phyloP scores from a whole-genome alignment of 768 basidiomycete genomes.

The Paxillus involutus region DNA sequence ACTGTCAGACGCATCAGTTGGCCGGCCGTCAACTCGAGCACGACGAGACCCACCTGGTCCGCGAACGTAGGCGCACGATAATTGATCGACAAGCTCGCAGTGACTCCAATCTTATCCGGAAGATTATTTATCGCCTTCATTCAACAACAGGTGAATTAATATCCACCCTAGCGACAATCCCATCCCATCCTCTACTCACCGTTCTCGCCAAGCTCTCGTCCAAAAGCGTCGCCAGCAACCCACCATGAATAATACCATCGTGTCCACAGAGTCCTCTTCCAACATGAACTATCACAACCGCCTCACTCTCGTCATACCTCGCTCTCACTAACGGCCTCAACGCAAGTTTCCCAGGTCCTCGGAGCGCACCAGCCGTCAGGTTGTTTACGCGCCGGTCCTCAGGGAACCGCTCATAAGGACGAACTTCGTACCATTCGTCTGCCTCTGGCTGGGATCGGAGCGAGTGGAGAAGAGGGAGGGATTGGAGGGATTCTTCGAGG shows the following conservation, averaged over 20 bases:
- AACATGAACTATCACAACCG: conserved; percentile 71
- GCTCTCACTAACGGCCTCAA: conserved; percentile 75
- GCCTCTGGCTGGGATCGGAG: conserved; percentile 51
- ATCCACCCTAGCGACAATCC: too few species aligned
- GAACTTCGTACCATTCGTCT: conserved; percentile 70
- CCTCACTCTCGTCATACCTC: conserved; percentile 73
- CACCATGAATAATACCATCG: conserved; percentile 94
- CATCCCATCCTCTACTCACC: conserved; percentile 43
- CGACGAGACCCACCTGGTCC: conserved; percentile 59
- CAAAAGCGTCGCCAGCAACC: conserved; percentile 83
- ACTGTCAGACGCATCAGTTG: conserved; percentile 44
- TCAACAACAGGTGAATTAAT: not conserved
- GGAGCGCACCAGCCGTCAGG: conserved; percentile 80
- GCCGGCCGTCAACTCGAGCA: not conserved
- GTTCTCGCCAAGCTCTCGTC: conserved; percentile 84
- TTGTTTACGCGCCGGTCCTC: conserved; percentile 78
- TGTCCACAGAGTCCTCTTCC: conserved; percentile 89
- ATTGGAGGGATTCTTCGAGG: conserved; percentile 70
- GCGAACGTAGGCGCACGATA: conserved; percentile 89
- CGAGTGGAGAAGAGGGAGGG: conserved; percentile 55
- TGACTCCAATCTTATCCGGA: conserved; percentile 90
- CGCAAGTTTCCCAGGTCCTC: conserved; percentile 86
- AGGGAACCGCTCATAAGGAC: conserved; percentile 71
- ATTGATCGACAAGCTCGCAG: conserved; percentile 77
- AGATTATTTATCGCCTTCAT: conserved; percentile 79